A percentile compares a stretch with the other conserved stretches of the same genome.
Conservation (phyloP, 1,139 yeast species). For the Barnettozyma hawaiiensis region DNA sequence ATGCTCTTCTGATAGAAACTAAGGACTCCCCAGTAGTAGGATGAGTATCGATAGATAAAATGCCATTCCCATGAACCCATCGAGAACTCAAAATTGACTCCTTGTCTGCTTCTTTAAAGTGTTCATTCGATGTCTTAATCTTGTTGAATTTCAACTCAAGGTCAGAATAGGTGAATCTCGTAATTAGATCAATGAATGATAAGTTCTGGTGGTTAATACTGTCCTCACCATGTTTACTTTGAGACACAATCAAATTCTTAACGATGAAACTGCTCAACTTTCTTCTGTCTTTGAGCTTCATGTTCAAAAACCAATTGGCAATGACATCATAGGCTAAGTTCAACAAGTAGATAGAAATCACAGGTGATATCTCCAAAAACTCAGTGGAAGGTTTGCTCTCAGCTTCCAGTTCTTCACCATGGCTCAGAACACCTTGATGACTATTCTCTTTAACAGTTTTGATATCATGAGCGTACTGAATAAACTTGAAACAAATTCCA, state of each 20-base stretch:
- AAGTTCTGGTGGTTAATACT: constrained; percentile 46
- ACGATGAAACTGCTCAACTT: constrained; percentile 58
- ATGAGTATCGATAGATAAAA: constrained; percentile 54
- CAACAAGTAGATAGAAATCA: constrained; percentile 53
- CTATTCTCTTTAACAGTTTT: constrained; percentile 25
- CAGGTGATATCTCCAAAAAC: constrained; percentile 38
- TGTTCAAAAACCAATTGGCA: constrained; percentile 67
- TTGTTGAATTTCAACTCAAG: constrained; percentile 45
- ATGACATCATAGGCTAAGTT: constrained; percentile 65
- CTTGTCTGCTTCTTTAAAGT: constrained; percentile 12
- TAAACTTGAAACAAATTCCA: constrained; percentile 77
- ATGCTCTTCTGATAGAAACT: constrained; percentile 56
- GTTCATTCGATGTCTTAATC: constrained; percentile 23
- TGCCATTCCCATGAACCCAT: constrained; percentile 61
- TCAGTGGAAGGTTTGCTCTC: constrained; percentile 46
- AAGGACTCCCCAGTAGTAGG: constrained; percentile 47
- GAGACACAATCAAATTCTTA: constrained; percentile 47
- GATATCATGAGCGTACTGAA: constrained; percentile 62
- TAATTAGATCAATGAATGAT: constrained; percentile 63
- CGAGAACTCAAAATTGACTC: constrained; percentile 31
- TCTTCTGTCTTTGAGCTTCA: constrained; percentile 53
- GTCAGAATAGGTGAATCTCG: constrained; percentile 63
- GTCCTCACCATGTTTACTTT: constrained; percentile 32
- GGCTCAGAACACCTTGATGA: constrained; percentile 26
- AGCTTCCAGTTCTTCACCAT: constrained; percentile 40